Conservation (phyloP, 192 early-diverging fungal species). For the Rhizophagus prolifer region DNA sequence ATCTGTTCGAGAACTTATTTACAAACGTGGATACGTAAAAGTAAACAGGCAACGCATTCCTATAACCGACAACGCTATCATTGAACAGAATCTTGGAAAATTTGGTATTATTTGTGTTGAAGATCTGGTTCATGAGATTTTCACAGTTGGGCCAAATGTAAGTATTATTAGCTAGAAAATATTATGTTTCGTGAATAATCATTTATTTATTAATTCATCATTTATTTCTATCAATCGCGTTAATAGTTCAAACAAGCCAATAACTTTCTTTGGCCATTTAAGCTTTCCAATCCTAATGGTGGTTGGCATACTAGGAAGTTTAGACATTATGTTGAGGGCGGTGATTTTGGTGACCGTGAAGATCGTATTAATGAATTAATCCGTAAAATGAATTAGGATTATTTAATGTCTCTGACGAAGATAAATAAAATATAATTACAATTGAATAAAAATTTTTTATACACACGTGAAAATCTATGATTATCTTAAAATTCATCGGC, state of each 20-base stretch:
- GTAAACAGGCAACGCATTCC: conserved; percentile 96
- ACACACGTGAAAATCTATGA: too few species aligned
- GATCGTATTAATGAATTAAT: conserved; percentile 95
- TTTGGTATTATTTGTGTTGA: conserved; percentile 97
- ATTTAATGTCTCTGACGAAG: neutral
- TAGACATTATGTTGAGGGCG: conserved; percentile 95
- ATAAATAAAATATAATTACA: too few species aligned
- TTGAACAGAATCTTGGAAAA: conserved; percentile 89
- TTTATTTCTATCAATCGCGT: conserved; percentile 25
- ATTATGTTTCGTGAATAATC: neutral
- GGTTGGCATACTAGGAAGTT: conserved; percentile 93
- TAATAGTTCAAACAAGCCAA: conserved; percentile 86
- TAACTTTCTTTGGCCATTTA: conserved; percentile 99
- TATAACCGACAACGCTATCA: conserved; percentile 93
- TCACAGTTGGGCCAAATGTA: conserved; percentile 91
- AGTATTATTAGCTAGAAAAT: neutral
- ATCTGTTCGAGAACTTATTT: conserved; percentile 95
- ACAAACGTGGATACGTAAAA: conserved; percentile 99
- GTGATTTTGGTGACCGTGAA: conserved; percentile 97
- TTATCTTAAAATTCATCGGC: too few species aligned
- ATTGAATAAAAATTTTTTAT: too few species aligned
- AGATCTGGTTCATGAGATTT: conserved; percentile 98
- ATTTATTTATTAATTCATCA: neutral
- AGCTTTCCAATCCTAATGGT: conserved; percentile 97
- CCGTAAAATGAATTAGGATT: conserved; percentile 89